These are phyloP conservation scores for Sugiyamaella chiloensis DNA, from an alignment of 805 yeast species.

Conservation along the genomic window DNA sequence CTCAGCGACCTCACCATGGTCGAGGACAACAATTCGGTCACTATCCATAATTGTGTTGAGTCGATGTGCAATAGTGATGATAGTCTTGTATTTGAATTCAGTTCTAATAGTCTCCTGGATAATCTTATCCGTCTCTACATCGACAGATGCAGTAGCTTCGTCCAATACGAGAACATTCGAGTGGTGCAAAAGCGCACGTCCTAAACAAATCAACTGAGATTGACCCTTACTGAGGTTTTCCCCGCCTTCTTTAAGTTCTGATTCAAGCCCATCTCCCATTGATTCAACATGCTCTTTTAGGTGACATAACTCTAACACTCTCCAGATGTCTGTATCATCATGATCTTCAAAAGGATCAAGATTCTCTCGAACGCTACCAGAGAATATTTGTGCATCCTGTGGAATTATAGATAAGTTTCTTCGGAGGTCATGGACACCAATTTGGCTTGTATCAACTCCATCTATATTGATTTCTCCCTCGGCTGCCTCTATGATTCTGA, in stretches of 20 bases:
- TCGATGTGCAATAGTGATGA: slow-evolving; percentile 81
- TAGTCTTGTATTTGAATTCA: slow-evolving; percentile 65
- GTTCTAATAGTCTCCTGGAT: slow-evolving; percentile 71
- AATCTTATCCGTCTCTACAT: slow-evolving; percentile 70
- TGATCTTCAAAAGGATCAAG: slow-evolving; percentile 55
- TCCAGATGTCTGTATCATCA: slow-evolving; percentile 55
- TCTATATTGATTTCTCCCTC: slow-evolving; percentile 53
- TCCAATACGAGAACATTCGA: slow-evolving; percentile 70
- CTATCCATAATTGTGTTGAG: slow-evolving; percentile 77
- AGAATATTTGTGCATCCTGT: slow-evolving; percentile 66
- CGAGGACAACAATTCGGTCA: slow-evolving; percentile 69
- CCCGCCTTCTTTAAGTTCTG: slow-evolving; percentile 65
- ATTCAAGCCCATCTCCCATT: slow-evolving; percentile 47
- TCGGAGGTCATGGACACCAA: slow-evolving; percentile 57
- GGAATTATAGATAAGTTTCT: slow-evolving; percentile 61
- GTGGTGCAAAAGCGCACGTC: slow-evolving; percentile 69
- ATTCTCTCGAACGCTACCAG: slow-evolving; percentile 58
- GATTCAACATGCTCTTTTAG: slow-evolving; percentile 48
- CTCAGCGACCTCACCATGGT: slow-evolving; percentile 64
- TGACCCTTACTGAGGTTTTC: slow-evolving; percentile 79
- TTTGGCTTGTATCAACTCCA: slow-evolving; percentile 47
- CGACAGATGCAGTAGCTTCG: slow-evolving; percentile 81
- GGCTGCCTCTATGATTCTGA: slow-evolving; percentile 55
- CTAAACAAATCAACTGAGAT: slow-evolving; percentile 72
- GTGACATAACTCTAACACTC: slow-evolving; percentile 52